Evolutionary conservation across 2,329 filamentous ascomycete genomes (phyloP).

Genomic region (Macrophomina pseudophaseolina): DNA sequence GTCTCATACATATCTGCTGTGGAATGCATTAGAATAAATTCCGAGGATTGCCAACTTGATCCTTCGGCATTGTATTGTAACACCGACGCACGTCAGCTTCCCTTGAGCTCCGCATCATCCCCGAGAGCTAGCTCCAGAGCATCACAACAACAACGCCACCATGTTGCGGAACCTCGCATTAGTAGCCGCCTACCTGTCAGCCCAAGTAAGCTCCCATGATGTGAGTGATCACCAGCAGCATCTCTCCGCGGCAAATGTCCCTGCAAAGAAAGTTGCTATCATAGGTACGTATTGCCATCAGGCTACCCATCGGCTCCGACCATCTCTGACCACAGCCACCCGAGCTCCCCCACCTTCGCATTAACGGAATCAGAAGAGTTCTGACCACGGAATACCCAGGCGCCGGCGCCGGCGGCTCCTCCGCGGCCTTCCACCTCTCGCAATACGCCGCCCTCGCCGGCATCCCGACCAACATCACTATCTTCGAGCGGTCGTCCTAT

Average conservation of each 20-base stretch:
- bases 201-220: slow-evolving; percentile 7
- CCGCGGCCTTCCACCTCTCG: slow-evolving; percentile 80
- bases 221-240: background rate
- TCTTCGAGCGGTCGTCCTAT: slow-evolving; percentile 80
- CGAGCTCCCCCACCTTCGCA: slow-evolving; percentile 19
- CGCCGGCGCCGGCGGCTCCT: slow-evolving; percentile 86
- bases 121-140: slow-evolving; percentile 2
- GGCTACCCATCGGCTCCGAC: background rate
- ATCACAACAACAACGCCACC: slow-evolving; percentile 16
- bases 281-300: slow-evolving; percentile 37
- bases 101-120: slow-evolving; percentile 16
- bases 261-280: slow-evolving; percentile 43
- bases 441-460: slow-evolving; percentile 68
- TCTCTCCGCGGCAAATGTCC: background rate
- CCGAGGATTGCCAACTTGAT: background rate
- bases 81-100: slow-evolving; percentile 2
- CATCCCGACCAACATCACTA: slow-evolving; percentile 76
- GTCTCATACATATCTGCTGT: background rate
- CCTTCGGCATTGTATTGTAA: background rate
- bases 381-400: slow-evolving; percentile 57
- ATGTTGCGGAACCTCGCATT: slow-evolving; percentile 13
- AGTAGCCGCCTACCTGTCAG: slow-evolving; percentile 7
- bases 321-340: background rate
- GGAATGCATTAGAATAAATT: background rate
- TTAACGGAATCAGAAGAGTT: background rate